These are phyloP conservation scores for Noccaea bulbosa DNA, from an alignment of 345 rosid species.

Conservation along the genomic window DNA sequence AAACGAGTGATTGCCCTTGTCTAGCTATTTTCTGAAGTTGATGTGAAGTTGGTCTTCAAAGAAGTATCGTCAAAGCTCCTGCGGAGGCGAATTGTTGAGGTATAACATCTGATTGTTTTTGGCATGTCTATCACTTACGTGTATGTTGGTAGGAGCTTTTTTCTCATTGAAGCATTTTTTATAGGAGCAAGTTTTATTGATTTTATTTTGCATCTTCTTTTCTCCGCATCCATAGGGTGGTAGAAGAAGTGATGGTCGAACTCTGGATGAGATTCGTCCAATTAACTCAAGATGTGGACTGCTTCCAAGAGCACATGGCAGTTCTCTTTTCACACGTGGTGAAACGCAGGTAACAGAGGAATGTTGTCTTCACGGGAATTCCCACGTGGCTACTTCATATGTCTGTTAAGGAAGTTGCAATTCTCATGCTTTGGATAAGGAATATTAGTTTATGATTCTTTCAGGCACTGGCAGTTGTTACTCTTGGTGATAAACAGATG, in stretches of 20 bases:
- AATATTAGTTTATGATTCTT: conserved; percentile 35
- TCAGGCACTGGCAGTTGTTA: conserved; percentile 93
- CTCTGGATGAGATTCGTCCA: conserved; percentile 76
- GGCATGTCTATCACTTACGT: conserved; percentile 1
- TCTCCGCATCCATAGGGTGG: conserved; percentile 64
- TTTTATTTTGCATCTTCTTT: conserved; percentile 6
- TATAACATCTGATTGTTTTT: conserved; percentile 42
- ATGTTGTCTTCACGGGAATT: conserved; percentile 10
- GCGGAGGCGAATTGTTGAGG: conserved; percentile 93
- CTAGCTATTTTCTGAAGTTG: conserved; percentile 86
- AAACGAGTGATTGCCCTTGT: conserved; percentile 35
- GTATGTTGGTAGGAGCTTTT: conserved; percentile 3
- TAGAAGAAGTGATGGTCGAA: conserved; percentile 96
- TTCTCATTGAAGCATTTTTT: not conserved
- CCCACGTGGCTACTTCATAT: conserved; percentile 24
- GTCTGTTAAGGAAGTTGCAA: conserved; percentile 15
- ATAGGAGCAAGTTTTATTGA: not conserved
- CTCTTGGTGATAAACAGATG: conserved; percentile 97
- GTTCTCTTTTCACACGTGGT: conserved; percentile 99
- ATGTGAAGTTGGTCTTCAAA: conserved; percentile 97
- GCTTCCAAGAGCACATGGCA: conserved; percentile 98
- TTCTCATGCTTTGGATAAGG: not conserved
- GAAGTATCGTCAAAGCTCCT: conserved; percentile 88
- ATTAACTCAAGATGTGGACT: conserved; percentile 87
- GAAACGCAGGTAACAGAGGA: conserved; percentile 82